Conservation (phyloP, 352 stramenopile genomes). For the Phytophthora pistaciae region DNA sequence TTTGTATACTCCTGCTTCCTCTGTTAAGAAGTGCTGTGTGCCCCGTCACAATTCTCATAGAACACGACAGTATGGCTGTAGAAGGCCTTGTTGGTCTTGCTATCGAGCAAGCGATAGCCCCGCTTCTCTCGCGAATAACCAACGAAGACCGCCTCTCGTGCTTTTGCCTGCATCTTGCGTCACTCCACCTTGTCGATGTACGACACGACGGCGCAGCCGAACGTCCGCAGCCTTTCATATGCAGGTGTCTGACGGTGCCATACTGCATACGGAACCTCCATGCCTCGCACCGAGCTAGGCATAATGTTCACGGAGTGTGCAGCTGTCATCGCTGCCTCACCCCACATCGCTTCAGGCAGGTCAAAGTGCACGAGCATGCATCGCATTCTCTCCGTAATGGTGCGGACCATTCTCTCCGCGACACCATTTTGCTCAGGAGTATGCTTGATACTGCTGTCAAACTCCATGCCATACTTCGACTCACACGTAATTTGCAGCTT, state of each 20-base stretch:
- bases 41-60: neutral
- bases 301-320: constrained; percentile 25
- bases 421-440: constrained; percentile 30
- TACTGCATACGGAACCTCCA: constrained; percentile 20
- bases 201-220: constrained; percentile 8
- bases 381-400: constrained; percentile 23
- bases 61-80: neutral
- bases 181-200: constrained; percentile 10
- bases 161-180: neutral
- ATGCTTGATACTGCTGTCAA: constrained; percentile 23
- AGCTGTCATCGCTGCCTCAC: constrained; percentile 20
- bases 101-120: neutral
- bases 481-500: neutral
- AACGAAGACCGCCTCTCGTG: neutral
- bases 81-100: neutral
- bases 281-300: constrained; percentile 6
- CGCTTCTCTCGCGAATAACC: neutral
- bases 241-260: constrained; percentile 9
- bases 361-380: constrained; percentile 29
- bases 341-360: constrained; percentile 22
- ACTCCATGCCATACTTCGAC: constrained; percentile 27
- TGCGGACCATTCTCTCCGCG: constrained; percentile 23
- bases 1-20: too few species aligned
- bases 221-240: constrained; percentile 10
- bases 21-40: too few species aligned